Conservation (phyloP, 2,329 filamentous ascomycete genomes). For the Canariomyces notabilis region DNA sequence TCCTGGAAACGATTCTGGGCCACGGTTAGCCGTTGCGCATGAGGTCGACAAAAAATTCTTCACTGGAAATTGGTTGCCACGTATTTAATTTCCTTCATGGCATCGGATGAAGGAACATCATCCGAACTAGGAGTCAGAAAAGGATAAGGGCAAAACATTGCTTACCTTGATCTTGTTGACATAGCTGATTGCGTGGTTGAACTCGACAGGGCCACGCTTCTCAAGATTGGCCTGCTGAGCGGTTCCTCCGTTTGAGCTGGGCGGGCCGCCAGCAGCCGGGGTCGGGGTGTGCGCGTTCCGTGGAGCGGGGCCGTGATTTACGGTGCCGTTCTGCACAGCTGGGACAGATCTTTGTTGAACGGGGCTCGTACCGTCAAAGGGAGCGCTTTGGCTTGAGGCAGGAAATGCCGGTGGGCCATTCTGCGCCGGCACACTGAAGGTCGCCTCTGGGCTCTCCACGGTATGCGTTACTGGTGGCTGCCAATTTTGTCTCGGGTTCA, state of each 20-base stretch:
- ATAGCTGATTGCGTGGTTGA: conserved; percentile 98
- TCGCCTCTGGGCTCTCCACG: conserved; percentile 57
- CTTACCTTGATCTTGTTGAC: conserved; percentile 98
- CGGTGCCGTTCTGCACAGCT: conserved; percentile 31
- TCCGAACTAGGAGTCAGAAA: background rate
- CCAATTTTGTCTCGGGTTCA: conserved; percentile 46
- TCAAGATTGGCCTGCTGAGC: conserved; percentile 62
- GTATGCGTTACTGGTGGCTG: conserved; percentile 51
- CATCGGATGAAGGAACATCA: conserved; percentile 5
- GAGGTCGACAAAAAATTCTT: conserved; percentile 15
- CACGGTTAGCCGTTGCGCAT: conserved; percentile 18
- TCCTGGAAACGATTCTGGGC: conserved; percentile 88
- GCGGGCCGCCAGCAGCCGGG: conserved; percentile 47
- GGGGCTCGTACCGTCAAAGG: conserved; percentile 29
- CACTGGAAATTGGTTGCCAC: conserved; percentile 16
- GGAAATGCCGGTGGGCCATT: conserved; percentile 37
- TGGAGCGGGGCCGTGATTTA: conserved; percentile 41
- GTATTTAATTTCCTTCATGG: conserved; percentile 6
- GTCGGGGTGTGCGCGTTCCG: conserved; percentile 57
- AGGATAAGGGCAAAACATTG: conserved; percentile 5
- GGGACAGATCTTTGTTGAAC: conserved; percentile 29
- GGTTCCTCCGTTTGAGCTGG: conserved; percentile 56
- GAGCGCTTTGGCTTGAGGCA: conserved; percentile 40
- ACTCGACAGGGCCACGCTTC: conserved; percentile 91
- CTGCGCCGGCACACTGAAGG: conserved; percentile 55